Evolutionary conservation across 2,329 filamentous ascomycete genomes (phyloP).

Genomic region (Colletotrichum sp.): DNA sequence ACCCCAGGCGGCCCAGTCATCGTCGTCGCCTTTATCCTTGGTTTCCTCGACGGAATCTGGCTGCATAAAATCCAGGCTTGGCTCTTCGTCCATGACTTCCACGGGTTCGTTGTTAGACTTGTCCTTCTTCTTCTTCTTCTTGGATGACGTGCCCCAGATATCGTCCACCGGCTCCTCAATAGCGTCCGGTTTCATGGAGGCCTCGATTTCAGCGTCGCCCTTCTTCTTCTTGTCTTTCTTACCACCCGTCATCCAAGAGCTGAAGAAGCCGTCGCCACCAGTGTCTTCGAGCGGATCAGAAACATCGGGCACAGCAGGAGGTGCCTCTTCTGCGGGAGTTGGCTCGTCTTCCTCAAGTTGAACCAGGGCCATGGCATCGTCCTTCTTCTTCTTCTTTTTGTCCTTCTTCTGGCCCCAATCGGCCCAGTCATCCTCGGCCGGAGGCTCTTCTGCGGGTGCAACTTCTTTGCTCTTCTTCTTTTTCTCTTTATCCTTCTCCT

Average conservation of each 20-base stretch:
- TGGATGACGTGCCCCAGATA: slow-evolving; percentile 38
- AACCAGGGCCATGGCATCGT: slow-evolving; percentile 35
- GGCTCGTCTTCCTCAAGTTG: slow-evolving; percentile 34
- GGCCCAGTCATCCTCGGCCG: slow-evolving; percentile 21
- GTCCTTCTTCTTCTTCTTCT: slow-evolving; percentile 57
- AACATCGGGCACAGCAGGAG: slow-evolving; percentile 31
- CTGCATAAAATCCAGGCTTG: slow-evolving; percentile 50
- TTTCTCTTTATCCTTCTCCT: slow-evolving; percentile 24
- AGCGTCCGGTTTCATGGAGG: slow-evolving; percentile 38
- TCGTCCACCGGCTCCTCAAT: slow-evolving; percentile 50
- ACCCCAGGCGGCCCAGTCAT: slow-evolving; percentile 46
- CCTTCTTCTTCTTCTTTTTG: slow-evolving; percentile 52
- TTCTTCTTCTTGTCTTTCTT: slow-evolving; percentile 52
- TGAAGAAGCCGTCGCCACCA: slow-evolving; percentile 54
- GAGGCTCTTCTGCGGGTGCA: slow-evolving; percentile 5
- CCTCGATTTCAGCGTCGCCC: slow-evolving; percentile 6
- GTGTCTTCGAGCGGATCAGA: slow-evolving; percentile 36
- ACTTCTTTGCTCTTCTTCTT: slow-evolving; percentile 35
- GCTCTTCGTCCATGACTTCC: slow-evolving; percentile 48
- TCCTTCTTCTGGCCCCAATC: slow-evolving; percentile 39
- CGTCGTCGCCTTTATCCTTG: slow-evolving; percentile 47
- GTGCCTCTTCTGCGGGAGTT: slow-evolving; percentile 27
- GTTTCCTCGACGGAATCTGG: slow-evolving; percentile 50
- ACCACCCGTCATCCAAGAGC: slow-evolving; percentile 55
- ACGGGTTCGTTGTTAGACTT: slow-evolving; percentile 54